Percentiles rank a stretch among this genome's conserved stretches.
phyloP scores from a whole-genome alignment of 75 land plant species.

The Isoetes taiwanensis region DNA sequence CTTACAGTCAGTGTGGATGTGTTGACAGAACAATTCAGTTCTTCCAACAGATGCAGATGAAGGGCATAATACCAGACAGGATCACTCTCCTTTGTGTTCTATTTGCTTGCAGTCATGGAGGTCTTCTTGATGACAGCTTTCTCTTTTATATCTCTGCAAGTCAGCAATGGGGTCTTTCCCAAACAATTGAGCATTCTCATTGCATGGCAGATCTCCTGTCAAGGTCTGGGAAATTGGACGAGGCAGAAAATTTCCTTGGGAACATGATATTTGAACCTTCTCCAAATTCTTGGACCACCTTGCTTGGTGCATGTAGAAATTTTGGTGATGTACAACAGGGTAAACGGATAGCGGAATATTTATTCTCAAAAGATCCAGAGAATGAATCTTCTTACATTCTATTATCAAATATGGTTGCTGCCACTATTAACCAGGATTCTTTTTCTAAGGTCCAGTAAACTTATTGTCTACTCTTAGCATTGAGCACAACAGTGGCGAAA shows the following conservation, averaged over 20 bases:
- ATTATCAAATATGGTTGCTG: too few species aligned
- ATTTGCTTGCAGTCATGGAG: neutral
- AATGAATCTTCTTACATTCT: too few species aligned
- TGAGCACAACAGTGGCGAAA: too few species aligned
- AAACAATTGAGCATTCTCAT: constrained; percentile 4
- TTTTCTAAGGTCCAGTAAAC: too few species aligned
- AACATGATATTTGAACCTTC: neutral
- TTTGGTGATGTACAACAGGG: neutral
- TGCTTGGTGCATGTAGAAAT: constrained; percentile 1
- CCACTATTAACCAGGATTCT: too few species aligned
- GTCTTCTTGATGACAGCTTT: neutral
- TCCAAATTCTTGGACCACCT: neutral
- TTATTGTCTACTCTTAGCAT: too few species aligned
- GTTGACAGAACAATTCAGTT: constrained; percentile 9
- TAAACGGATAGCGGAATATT: too few species aligned
- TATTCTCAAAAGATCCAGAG: too few species aligned
- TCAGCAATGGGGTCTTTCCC: neutral
- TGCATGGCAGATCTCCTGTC: constrained; percentile 1
- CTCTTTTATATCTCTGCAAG: neutral
- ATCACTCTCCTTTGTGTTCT: constrained; percentile 24
- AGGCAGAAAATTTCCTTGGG: neutral
- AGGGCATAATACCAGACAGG: constrained; percentile 14
- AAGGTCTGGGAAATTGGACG: neutral
- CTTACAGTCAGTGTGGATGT: constrained; percentile 14
- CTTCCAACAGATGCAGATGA: constrained; percentile 19